Evolutionary conservation across 2,329 filamentous ascomycete species (phyloP).

Genomic region (Coniella lustricola): DNA sequence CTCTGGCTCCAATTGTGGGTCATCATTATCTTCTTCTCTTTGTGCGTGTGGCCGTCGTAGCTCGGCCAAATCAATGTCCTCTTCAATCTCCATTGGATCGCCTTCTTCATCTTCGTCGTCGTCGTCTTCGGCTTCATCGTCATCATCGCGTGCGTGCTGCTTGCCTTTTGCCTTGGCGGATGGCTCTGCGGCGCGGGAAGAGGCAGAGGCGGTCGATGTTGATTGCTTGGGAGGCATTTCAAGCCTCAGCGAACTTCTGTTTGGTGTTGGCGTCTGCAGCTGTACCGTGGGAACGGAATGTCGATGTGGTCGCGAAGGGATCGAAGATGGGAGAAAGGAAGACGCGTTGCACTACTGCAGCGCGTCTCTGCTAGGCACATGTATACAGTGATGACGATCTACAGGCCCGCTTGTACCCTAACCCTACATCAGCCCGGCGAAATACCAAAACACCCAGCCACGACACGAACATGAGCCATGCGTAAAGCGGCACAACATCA

Average conservation of each 20-base stretch:
- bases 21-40: conserved; percentile 11
- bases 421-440: neutral
- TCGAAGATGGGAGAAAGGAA: too few relatives aligned
- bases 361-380: neutral
- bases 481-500: too few relatives aligned
- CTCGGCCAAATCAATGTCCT: conserved; percentile 4
- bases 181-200: conserved; percentile 10
- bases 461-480: too few relatives aligned
- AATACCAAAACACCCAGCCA: neutral
- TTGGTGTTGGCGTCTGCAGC: too few relatives aligned
- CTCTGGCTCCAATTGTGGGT: conserved; percentile 29
- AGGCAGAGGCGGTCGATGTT: conserved; percentile 13
- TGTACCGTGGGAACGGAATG: too few relatives aligned
- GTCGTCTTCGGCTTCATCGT: too few relatives aligned
- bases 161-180: conserved; percentile 14
- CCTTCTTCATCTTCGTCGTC: conserved; percentile 20
- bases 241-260: too few relatives aligned
- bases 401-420: neutral
- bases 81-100: conserved; percentile 28
- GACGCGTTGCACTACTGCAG: neutral
- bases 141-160: conserved; percentile 7
- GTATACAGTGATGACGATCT: neutral
- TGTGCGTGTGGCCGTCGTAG: too few relatives aligned
- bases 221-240: conserved; percentile 38
- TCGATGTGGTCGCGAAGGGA: too few relatives aligned